Percentiles rank a stretch among this genome's conserved stretches.
Conservation (phyloP, 2,329 filamentous ascomycete genomes). For the Gnomoniopsis sp. region DNA sequence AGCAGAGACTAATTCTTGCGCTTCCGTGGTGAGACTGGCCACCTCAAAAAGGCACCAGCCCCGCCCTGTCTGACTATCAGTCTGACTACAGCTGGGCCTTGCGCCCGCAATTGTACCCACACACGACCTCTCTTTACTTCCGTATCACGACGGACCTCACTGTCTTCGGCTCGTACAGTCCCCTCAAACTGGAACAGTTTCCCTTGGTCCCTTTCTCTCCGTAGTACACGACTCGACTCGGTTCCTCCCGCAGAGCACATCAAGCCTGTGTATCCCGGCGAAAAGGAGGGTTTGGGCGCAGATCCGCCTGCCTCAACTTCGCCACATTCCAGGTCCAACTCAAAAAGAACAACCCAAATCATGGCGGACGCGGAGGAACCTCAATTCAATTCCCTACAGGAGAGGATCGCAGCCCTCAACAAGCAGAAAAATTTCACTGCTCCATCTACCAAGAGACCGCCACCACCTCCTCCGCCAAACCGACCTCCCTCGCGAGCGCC, state of each 20-base stretch:
- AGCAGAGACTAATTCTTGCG: not conserved
- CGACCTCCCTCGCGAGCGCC: conserved; percentile 35
- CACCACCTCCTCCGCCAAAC: conserved; percentile 45
- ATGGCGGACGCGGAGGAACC: conserved; percentile 64
- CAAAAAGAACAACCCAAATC: not conserved
- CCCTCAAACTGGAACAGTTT: not conserved
- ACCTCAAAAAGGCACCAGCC: not conserved
- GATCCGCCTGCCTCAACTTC: not conserved
- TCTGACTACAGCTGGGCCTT: not conserved
- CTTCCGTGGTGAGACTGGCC: not conserved
- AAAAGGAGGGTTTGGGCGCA: not conserved
- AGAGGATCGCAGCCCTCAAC: conserved; percentile 63
- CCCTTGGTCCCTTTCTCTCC: not conserved
- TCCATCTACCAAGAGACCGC: conserved; percentile 34
- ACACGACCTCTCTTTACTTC: too few species aligned
- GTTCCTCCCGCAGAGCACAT: not conserved
- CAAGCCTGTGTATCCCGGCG: not conserved
- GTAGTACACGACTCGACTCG: not conserved
- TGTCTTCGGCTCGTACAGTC: not conserved
- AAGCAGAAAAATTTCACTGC: conserved; percentile 55
- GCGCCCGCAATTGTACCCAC: not conserved
- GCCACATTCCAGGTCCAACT: not conserved
- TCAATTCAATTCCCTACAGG: conserved; percentile 56
- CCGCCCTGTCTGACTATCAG: not conserved
- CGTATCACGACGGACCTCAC: too few species aligned